Evolutionary conservation across 2,329 filamentous ascomycete genomes (phyloP).

Genomic region (Zymoseptoria tritici): DNA sequence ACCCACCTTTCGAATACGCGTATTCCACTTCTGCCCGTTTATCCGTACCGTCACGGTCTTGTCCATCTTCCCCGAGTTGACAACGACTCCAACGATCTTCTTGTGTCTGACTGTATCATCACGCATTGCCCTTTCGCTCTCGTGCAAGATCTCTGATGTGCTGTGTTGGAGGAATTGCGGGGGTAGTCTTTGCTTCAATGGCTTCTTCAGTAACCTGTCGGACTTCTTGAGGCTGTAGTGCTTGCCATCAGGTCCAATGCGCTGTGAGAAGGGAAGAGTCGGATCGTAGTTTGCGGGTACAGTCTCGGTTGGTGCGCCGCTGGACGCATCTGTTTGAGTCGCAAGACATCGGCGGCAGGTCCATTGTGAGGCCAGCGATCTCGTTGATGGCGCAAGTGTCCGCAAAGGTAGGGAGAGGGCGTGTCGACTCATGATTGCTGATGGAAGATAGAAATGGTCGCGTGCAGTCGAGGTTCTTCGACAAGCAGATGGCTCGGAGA

Average conservation of each 20-base stretch:
- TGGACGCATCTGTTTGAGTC: conserved; percentile 17
- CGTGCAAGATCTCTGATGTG: conserved; percentile 14
- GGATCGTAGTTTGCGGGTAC: conserved; percentile 15
- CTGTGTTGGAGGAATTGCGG: conserved; percentile 18
- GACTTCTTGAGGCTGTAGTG: conserved; percentile 12
- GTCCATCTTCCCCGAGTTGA: conserved; percentile 69
- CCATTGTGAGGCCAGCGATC: conserved; percentile 19
- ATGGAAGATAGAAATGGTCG: conserved; percentile 5
- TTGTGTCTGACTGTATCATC: conserved; percentile 18
- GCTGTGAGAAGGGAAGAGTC: conserved; percentile 10
- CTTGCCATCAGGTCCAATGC: conserved; percentile 8
- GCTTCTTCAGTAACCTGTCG: conserved; percentile 20
- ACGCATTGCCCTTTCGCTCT: conserved; percentile 21
- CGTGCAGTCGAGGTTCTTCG: conserved; percentile 4
- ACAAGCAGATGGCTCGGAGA: background rate
- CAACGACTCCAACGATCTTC: conserved; percentile 54
- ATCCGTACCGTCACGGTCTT: conserved; percentile 74
- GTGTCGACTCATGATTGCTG: conserved; percentile 20
- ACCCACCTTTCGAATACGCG: conserved; percentile 61
- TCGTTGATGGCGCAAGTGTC: conserved; percentile 11
- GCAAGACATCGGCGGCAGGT: conserved; percentile 27
- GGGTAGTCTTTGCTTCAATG: conserved; percentile 10
- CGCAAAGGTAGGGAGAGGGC: conserved; percentile 21
- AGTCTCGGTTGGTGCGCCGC: background rate
- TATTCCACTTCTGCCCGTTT: conserved; percentile 64